Evolutionary conservation across 768 basidiomycete genomes (phyloP), one percentile per base, ranked within the genome.

Genomic region (Dacryopinax primogenitus): DNA sequence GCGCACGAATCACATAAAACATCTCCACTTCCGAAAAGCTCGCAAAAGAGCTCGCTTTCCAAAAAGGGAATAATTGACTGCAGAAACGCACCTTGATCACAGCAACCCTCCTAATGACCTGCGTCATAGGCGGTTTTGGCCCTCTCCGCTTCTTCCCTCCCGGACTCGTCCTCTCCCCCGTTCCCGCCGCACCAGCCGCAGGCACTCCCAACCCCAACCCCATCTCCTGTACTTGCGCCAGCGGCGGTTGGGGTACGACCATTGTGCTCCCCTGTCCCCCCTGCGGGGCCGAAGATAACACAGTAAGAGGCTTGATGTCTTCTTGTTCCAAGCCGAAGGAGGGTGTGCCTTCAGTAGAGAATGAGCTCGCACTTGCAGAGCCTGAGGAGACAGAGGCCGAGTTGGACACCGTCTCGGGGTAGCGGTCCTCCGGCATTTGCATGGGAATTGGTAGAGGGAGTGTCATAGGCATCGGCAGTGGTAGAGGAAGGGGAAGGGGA

Each of bases 41-140:
- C n/a, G n/a, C n/a, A n/a, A n/a, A n/a, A n/a, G n/a, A n/a, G n/a
- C n/a, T n/a, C n/a, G n/a, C n/a, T n/a, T n/a, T n/a, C n/a, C n/a
- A n/a, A n/a, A n/a, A n/a, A n/a, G n/a, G n/a, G n/a, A n/a, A n/a
- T n/a, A n/a, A n/a, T n/a, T n/a, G n/a, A n/a, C n/a, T n/a, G n/a
- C n/a, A 23, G 7, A 58, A 32, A 58, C 51, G 51, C 51, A 58
- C 51, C 51, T 58, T 58, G 51, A 58, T 58, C 9, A 58, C 51
- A 13, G 51, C 51, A 3, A 58, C 51, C 51, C 51, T 23, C 51
- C 51, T 13, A 30, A 58, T 58, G 30, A 58, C 51, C 26, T 58
- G 51, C 26, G 51, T 58, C 23, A 58, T 58, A 7, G 26, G 26
- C 4, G 30, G 26, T 30, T 58, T 58, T 3, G 51, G 51, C 51